Base-by-base conservation (phyloP, 75 land plant species). In the Picea sitchensis region DNA sequence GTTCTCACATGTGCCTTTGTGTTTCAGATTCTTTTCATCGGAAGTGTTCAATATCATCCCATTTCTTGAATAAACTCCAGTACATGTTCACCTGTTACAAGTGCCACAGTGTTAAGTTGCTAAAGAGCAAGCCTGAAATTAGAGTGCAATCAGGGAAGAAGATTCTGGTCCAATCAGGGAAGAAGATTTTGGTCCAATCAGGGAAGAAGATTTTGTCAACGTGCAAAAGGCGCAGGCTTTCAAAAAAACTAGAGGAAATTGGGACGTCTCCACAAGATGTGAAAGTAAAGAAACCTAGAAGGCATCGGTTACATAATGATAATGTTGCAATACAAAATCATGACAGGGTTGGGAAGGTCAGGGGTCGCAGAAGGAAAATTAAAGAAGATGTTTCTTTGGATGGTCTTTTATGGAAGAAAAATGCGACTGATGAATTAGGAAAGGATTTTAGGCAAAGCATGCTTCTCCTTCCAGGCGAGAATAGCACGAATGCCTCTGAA, bases 351-450 rank as follows among this genome's bases (percentile, higher is more conserved):
- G 20, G 47, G 20, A 69, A 69, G 51, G 8, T 21, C 20, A 17
- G 1, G 51, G 47, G 5, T 41, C n/a, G 73, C 1, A 69, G 41
- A 41, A 20, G 51, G 11, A 69, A 69, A 41, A 20, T 20, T 8
- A 41, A 20, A 69, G 54, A 21, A 38, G 47, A n/a, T 69, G 73
- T 41, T 69, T n/a, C 8, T 69, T 69, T 86, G 20, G 80, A 93
- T 82, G 96, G 96, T 58, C 75, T 93, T 32, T 68, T 18, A 4
- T 85, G 93, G 81, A 82, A 86, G 38, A 81, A 76, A 51, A 89
- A 86, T 75, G 79, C 54, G 13, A 69, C 77, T 73, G 87, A 81
- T 76, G 89, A 83, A 59, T 76, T 82, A 31, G 82, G 79, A 51
- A 64, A 78, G 51, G 47, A 65, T 47, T 93, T 88, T 61, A 83